These are phyloP conservation scores for Tuctoria greenei DNA, from an alignment of 176 grass and related monocot genomes.

Conservation along the genomic window DNA sequence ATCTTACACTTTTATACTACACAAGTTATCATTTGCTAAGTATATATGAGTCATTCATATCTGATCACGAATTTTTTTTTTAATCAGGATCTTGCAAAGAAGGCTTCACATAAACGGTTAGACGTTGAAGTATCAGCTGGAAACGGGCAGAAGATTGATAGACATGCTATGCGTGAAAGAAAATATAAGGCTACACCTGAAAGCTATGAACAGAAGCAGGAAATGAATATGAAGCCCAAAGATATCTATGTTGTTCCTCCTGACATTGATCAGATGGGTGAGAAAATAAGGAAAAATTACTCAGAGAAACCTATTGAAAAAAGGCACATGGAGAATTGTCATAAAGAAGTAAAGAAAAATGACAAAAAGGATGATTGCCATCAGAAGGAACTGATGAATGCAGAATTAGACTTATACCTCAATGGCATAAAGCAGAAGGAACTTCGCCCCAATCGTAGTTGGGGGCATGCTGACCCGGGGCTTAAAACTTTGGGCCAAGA, in stretches of 20 bases:
- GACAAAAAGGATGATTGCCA: slow-evolving; percentile 23
- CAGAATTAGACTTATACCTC: slow-evolving; percentile 42
- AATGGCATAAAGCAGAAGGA: slow-evolving; percentile 56
- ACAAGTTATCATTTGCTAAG: slow-evolving; percentile 9
- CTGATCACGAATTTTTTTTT: slow-evolving; percentile 19
- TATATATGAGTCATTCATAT: neutral
- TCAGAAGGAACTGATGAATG: slow-evolving; percentile 27
- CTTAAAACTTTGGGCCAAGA: slow-evolving; percentile 47
- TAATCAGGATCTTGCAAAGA: slow-evolving; percentile 50
- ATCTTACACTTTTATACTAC: slow-evolving; percentile 1
- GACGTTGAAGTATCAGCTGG: slow-evolving; percentile 41
- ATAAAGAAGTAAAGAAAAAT: slow-evolving; percentile 42
- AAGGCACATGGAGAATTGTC: slow-evolving; percentile 37
- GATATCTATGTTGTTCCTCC: slow-evolving; percentile 72
- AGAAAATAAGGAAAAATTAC: slow-evolving; percentile 44
- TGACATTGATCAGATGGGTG: slow-evolving; percentile 22
- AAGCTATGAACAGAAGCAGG: slow-evolving; percentile 36
- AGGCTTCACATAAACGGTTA: slow-evolving; percentile 39
- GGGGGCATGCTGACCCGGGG: slow-evolving; percentile 42
- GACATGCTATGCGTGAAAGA: slow-evolving; percentile 42
- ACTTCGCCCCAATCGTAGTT: slow-evolving; percentile 29
- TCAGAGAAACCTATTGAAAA: slow-evolving; percentile 44
- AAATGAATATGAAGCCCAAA: slow-evolving; percentile 57
- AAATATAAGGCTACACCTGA: slow-evolving; percentile 32
- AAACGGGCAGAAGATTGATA: slow-evolving; percentile 34